These are phyloP conservation scores for Asterella californica DNA, from an alignment of 225 moss, liverwort and hornwort species.

Conservation along the genomic window DNA sequence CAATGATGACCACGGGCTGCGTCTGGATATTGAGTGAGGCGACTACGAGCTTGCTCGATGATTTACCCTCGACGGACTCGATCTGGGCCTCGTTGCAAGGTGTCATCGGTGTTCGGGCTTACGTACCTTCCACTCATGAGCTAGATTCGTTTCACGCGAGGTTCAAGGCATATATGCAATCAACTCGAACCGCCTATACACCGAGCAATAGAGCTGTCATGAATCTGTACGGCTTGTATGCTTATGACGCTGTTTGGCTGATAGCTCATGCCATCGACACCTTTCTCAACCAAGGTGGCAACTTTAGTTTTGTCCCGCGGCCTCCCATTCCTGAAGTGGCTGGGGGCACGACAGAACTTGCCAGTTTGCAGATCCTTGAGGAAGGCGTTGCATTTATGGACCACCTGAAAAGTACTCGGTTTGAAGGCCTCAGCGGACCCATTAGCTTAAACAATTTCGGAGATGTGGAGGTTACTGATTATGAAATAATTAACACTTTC, in stretches of 20 bases:
- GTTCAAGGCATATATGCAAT: slow-evolving; percentile 38
- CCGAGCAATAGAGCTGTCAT: slow-evolving; percentile 36
- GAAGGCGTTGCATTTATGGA: slow-evolving; percentile 51
- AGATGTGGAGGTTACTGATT: slow-evolving; percentile 54
- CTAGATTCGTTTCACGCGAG: slow-evolving; percentile 48
- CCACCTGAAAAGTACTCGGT: slow-evolving; percentile 35
- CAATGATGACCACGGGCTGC: slow-evolving; percentile 62
- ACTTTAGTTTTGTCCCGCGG: slow-evolving; percentile 30
- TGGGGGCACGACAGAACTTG: slow-evolving; percentile 43
- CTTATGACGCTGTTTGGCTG: slow-evolving; percentile 49
- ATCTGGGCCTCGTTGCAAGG: slow-evolving; percentile 56
- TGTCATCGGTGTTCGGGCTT: slow-evolving; percentile 61
- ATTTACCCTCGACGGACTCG: slow-evolving; percentile 39
- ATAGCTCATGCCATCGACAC: slow-evolving; percentile 32
- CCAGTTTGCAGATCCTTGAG: slow-evolving; percentile 48
- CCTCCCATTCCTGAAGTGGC: background rate
- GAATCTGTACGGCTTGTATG: slow-evolving; percentile 32
- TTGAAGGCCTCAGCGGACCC: slow-evolving; percentile 58
- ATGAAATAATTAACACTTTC: slow-evolving; percentile 80
- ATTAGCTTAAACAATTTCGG: slow-evolving; percentile 55
- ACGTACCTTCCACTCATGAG: slow-evolving; percentile 46
- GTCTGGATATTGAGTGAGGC: slow-evolving; percentile 85
- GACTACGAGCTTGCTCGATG: slow-evolving; percentile 56
- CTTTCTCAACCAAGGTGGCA: slow-evolving; percentile 21
- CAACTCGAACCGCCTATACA: background rate